phyloP scores from a whole-genome alignment of 1,284 basidiomycete species.

The Moesziomyces sp. region DNA sequence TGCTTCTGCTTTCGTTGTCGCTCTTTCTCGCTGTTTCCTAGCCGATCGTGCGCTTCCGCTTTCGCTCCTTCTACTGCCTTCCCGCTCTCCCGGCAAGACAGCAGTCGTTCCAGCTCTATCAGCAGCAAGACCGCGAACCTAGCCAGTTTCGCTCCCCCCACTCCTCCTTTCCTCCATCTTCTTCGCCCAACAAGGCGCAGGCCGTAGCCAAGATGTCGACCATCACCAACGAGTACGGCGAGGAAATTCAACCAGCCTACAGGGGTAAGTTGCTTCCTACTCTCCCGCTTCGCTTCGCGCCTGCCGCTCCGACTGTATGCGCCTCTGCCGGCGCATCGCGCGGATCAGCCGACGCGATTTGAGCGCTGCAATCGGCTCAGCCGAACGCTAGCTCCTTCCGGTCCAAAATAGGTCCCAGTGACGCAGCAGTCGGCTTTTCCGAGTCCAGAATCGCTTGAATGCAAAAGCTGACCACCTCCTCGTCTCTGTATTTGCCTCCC shows the following conservation, averaged over 20 bases:
- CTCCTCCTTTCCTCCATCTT: constrained; percentile 5
- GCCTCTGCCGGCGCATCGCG: no score
- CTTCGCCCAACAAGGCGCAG: constrained; percentile 10
- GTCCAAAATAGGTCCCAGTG: no score
- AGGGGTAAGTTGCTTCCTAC: constrained; percentile 38
- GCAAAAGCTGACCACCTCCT: constrained; percentile 6
- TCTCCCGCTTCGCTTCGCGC: not conserved
- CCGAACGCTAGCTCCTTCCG: no score
- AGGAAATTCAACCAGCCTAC: constrained; percentile 59
- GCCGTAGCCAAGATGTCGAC: constrained; percentile 36
- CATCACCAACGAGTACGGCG: constrained; percentile 57
- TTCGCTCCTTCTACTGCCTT: constrained; percentile 24
- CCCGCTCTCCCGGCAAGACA: constrained; percentile 26
- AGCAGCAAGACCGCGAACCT: constrained; percentile 22
- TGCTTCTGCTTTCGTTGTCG: constrained; percentile 7
- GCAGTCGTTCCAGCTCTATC: constrained; percentile 32
- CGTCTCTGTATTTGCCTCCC: not conserved
- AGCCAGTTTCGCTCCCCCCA: constrained; percentile 6
- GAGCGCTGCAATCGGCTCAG: no score
- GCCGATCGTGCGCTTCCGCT: constrained; percentile 22
- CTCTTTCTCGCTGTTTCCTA: not conserved
- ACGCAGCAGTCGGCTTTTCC: no score
- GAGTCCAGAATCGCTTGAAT: no score
- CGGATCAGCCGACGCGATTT: not conserved
- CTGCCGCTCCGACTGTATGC: no score